Evolutionary conservation across 1,139 yeast species (phyloP).

Genomic region (Taphrina flavorubra): DNA sequence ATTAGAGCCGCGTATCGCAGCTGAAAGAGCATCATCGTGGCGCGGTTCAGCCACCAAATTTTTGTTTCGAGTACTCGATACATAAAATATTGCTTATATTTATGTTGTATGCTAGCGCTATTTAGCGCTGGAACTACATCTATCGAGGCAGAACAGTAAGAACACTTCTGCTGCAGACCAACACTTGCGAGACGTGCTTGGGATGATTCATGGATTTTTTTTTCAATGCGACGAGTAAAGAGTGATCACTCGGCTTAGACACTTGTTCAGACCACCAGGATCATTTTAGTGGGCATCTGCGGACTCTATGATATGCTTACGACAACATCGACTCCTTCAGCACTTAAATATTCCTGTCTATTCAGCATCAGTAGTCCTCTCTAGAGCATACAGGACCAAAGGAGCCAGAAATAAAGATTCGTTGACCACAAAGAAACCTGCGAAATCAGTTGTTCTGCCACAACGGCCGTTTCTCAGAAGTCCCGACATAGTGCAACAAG

Average conservation of each 20-base stretch:
- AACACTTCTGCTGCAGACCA: no score
- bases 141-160: no score
- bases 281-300: no score
- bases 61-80: not conserved
- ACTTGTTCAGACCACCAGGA: no score
- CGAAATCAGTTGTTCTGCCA: not conserved
- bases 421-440: not conserved
- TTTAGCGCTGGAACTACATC: no score
- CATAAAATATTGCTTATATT: no score
- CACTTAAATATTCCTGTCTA: not conserved
- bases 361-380: not conserved
- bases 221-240: no score
- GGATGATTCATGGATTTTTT: no score
- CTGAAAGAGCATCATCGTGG: not conserved
- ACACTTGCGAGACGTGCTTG: no score
- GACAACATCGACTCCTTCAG: not conserved
- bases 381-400: not conserved
- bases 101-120: no score
- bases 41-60: slow-evolving; percentile 6
- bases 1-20: not conserved
- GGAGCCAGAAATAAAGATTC: slow-evolving; percentile 1
- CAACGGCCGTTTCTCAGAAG: slow-evolving; percentile 16
- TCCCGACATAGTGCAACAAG: not conserved
- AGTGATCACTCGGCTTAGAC: no score
- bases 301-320: not conserved